Conservation (phyloP, 805 yeast genomes). For the Starmerella bombicola region DNA sequence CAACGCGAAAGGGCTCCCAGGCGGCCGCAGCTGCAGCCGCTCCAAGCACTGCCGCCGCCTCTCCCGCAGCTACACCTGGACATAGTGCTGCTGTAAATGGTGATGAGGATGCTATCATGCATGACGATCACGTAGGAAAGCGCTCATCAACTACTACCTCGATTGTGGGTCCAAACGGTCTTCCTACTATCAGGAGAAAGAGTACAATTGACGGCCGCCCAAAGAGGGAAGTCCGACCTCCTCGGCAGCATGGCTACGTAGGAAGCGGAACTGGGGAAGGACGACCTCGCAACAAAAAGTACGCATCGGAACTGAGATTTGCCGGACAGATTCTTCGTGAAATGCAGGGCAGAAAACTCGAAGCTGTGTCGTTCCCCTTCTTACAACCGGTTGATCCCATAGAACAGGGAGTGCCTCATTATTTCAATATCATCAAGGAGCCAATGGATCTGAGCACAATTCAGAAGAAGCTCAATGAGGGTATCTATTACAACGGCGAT, state of each 20-base stretch:
- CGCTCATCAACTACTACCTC: constrained; percentile 17
- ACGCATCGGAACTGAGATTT: constrained; percentile 76
- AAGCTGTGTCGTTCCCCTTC: constrained; percentile 77
- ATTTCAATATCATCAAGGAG: constrained; percentile 68
- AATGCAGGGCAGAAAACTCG: constrained; percentile 68
- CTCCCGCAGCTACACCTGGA: not conserved
- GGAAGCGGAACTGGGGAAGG: constrained; percentile 30
- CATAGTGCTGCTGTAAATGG: constrained; percentile 17
- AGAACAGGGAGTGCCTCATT: constrained; percentile 83
- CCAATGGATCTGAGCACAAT: constrained; percentile 95
- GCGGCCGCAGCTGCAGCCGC: constrained; percentile 30
- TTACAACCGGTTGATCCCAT: constrained; percentile 91
- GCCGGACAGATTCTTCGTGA: constrained; percentile 76
- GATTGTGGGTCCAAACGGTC: constrained; percentile 29
- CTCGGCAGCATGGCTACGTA: constrained; percentile 71
- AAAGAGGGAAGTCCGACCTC: constrained; percentile 92
- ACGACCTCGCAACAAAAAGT: constrained; percentile 74
- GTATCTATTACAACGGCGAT: constrained; percentile 78
- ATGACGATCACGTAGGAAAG: constrained; percentile 13
- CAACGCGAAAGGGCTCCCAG: constrained; percentile 25
- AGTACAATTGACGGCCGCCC: constrained; percentile 68
- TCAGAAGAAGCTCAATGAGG: constrained; percentile 65
- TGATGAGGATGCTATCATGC: constrained; percentile 2
- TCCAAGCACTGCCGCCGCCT: constrained; percentile 13
- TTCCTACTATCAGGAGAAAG: constrained; percentile 62